A percentile compares a stretch with the other conserved stretches of the same genome.
Evolutionary conservation across 495 filamentous ascomycete genomes (phyloP).

Genomic region (Trichodelitschia bisporula): DNA sequence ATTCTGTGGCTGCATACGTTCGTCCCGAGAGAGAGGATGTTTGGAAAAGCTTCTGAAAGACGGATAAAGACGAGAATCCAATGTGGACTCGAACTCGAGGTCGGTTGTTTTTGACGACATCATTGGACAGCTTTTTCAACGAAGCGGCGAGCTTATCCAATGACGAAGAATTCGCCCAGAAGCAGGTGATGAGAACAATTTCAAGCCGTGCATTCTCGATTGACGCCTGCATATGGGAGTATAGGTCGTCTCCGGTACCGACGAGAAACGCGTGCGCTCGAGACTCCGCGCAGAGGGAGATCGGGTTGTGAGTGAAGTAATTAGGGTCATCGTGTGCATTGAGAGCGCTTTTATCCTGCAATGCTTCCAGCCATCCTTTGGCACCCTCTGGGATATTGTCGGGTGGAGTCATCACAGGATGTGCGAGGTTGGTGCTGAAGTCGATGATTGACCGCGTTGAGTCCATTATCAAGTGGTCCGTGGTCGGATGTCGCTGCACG

Average conservation of each 20-base stretch:
- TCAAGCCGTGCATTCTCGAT: slow-evolving; percentile 30
- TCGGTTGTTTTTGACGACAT: neutral
- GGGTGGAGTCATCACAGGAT: no score
- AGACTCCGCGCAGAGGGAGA: neutral
- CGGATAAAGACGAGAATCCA: slow-evolving; percentile 38
- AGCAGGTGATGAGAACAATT: slow-evolving; percentile 51
- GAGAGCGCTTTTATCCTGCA: neutral
- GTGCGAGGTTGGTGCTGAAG: no score
- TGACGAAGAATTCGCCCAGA: slow-evolving; percentile 37
- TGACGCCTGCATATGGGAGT: slow-evolving; percentile 25
- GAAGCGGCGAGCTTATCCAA: slow-evolving; percentile 22
- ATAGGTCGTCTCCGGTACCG: slow-evolving; percentile 33
- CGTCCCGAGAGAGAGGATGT: slow-evolving; percentile 28
- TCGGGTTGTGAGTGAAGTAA: neutral
- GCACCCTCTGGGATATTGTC: no score
- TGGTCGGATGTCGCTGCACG: no score
- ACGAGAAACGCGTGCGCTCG: slow-evolving; percentile 16
- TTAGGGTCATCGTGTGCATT: neutral
- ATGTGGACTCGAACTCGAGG: slow-evolving; percentile 26
- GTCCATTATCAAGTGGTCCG: no score
- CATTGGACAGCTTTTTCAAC: slow-evolving; percentile 11
- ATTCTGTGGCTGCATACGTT: slow-evolving; percentile 27
- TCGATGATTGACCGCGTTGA: no score
- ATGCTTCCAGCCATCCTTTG: no score
- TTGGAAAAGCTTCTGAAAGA: slow-evolving; percentile 47